phyloP scores from a whole-genome alignment of 164 flowering plant species.

The Sextonia rubra region DNA sequence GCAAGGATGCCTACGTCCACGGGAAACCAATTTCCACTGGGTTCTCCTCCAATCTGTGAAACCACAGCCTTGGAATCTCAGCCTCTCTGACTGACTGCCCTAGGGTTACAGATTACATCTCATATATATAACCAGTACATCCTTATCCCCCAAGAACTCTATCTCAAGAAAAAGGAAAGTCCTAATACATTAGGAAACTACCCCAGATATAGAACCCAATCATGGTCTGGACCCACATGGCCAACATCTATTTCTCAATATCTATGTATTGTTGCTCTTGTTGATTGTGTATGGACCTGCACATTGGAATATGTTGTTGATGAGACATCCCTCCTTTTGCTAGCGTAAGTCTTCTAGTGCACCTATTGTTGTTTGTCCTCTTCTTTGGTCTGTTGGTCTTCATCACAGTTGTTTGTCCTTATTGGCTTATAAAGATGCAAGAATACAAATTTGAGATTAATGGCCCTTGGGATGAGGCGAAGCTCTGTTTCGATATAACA shows the following conservation, averaged over 20 bases:
- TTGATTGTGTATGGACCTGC: constrained; percentile 77
- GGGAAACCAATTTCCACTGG: too few species aligned
- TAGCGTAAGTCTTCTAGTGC: constrained; percentile 58
- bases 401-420: constrained; percentile 76
- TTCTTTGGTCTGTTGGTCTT: constrained; percentile 54
- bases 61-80: too few species aligned
- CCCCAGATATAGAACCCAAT: too few species aligned
- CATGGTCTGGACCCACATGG: too few species aligned
- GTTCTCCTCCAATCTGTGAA: too few species aligned
- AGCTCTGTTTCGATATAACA: constrained; percentile 84
- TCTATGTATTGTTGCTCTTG: constrained; percentile 78
- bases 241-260: constrained; percentile 90
- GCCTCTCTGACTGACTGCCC: too few species aligned
- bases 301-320: constrained; percentile 55
- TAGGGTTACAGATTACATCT: too few species aligned
- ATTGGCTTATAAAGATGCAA: constrained; percentile 86
- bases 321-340: constrained; percentile 54
- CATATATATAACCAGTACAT: too few species aligned
- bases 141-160: too few species aligned
- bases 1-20: too few species aligned
- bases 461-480: constrained; percentile 99
- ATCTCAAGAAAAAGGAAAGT: too few species aligned
- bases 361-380: constrained; percentile 47
- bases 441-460: constrained; percentile 95
- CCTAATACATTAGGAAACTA: too few species aligned